Percentiles rank a stretch among this genome's conserved stretches.
phyloP scores from a whole-genome alignment of 2,329 filamentous ascomycete species.

The Diplodia intermedia region DNA sequence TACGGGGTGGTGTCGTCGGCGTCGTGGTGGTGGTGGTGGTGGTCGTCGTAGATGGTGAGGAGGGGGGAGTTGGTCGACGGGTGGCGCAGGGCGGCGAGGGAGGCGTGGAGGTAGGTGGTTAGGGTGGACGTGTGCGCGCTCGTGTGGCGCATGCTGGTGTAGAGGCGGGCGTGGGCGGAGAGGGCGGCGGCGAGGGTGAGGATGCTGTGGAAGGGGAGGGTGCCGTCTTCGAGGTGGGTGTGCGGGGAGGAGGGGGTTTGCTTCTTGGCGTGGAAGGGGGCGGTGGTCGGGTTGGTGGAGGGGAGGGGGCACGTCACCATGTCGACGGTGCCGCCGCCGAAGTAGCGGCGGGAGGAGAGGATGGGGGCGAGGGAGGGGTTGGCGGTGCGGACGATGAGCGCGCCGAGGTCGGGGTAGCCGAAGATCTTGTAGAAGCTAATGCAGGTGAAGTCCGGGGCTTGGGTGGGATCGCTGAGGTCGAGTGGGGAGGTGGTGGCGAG shows the following conservation, averaged over 20 bases:
- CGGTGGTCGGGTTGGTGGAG: too few species aligned
- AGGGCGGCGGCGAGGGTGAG: constrained; percentile 68
- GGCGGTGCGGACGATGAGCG: constrained; percentile 77
- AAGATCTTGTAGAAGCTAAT: constrained; percentile 97
- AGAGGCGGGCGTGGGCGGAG: constrained; percentile 62
- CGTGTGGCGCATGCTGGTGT: constrained; percentile 64
- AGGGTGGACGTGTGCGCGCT: constrained; percentile 65
- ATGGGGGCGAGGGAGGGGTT: constrained; percentile 63
- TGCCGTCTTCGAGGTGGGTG: constrained; percentile 71
- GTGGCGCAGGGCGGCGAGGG: constrained; percentile 59
- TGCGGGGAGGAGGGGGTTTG: constrained; percentile 57
- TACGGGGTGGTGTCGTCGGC: constrained; percentile 48
- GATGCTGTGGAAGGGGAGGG: constrained; percentile 69
- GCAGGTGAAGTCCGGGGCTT: constrained; percentile 78
- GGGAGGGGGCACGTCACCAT: constrained; percentile 62
- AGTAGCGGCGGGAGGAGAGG: constrained; percentile 70
- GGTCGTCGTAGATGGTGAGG: constrained; percentile 63
- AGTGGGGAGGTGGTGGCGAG: constrained; percentile 78
- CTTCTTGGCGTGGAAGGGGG: constrained; percentile 62
- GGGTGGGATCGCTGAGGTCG: constrained; percentile 67
- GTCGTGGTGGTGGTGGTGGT: constrained; percentile 53
- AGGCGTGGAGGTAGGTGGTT: constrained; percentile 57
- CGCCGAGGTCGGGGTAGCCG: constrained; percentile 90
- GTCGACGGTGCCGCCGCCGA: constrained; percentile 71
- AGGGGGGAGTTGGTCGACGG: constrained; percentile 57